Evolutionary conservation across 2,329 filamentous ascomycete genomes (phyloP).

Genomic region (Zymoseptoria crescenta): DNA sequence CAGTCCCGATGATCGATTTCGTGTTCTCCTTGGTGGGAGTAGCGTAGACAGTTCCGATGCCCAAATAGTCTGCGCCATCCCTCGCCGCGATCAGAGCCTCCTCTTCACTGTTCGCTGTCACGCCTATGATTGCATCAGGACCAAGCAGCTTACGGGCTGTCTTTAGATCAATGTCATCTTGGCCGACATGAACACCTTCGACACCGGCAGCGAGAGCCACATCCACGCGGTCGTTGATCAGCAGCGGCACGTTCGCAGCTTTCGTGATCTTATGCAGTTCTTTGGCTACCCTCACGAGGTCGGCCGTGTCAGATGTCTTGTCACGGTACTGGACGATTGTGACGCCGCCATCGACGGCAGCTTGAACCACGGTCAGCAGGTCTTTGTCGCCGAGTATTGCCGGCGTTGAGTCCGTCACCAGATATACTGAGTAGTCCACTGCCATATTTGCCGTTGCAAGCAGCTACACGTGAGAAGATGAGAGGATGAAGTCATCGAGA

Average conservation of each 20-base stretch:
- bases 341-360: slow-evolving; percentile 69
- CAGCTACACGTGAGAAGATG: background rate
- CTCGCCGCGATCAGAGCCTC: slow-evolving; percentile 66
- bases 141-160: slow-evolving; percentile 68
- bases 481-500: background rate
- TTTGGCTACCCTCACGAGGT: slow-evolving; percentile 61
- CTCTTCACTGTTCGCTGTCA: slow-evolving; percentile 67
- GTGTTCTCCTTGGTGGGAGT: slow-evolving; percentile 84
- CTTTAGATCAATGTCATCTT: slow-evolving; percentile 74
- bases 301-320: slow-evolving; percentile 69
- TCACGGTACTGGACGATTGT: slow-evolving; percentile 87
- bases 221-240: slow-evolving; percentile 91
- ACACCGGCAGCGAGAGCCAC: slow-evolving; percentile 78
- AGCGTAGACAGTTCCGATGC: slow-evolving; percentile 81
- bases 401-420: slow-evolving; percentile 89
- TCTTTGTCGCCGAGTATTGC: slow-evolving; percentile 67
- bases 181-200: slow-evolving; percentile 89
- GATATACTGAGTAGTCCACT: slow-evolving; percentile 74
- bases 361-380: slow-evolving; percentile 65
- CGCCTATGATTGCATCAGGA: slow-evolving; percentile 72
- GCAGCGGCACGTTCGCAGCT: slow-evolving; percentile 62
- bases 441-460: slow-evolving; percentile 12
- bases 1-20: slow-evolving; percentile 69
- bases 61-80: slow-evolving; percentile 80
- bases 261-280: slow-evolving; percentile 64